A percentile compares a stretch with the other conserved stretches of the same genome.
Conservation (phyloP, 2,329 filamentous ascomycete species). For the Hymenoscyphus linearis region DNA sequence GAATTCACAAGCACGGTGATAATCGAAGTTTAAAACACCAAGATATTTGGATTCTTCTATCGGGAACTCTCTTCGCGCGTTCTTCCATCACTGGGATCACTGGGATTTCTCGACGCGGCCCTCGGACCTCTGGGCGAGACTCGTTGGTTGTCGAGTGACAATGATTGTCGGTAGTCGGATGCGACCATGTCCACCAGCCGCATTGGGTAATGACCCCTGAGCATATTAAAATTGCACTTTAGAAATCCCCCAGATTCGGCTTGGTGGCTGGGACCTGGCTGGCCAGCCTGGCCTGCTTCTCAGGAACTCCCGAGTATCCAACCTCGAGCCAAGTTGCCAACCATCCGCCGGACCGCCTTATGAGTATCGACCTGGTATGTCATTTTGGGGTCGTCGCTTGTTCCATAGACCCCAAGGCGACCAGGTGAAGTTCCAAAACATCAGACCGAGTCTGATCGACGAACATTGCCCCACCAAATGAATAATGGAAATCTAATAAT, state of each 20-base stretch:
- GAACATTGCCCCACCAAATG: neutral
- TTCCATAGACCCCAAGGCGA: neutral
- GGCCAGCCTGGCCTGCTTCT: neutral
- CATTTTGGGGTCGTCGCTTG: neutral
- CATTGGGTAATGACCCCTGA: neutral
- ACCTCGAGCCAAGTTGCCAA: no score
- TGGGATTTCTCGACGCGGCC: neutral
- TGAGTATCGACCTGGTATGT: neutral
- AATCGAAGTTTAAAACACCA: no score
- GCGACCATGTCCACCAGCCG: neutral
- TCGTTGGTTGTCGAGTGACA: neutral
- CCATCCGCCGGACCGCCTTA: neutral
- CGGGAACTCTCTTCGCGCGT: neutral
- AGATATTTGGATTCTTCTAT: neutral
- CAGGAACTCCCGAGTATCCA: neutral
- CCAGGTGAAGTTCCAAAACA: neutral
- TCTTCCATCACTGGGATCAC: neutral
- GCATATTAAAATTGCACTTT: conserved; percentile 4
- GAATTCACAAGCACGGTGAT: neutral
- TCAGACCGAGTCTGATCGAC: neutral
- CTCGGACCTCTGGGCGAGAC: neutral
- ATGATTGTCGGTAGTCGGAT: neutral
- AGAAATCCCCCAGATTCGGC: conserved; percentile 4
- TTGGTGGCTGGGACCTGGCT: neutral
- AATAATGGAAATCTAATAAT: neutral